A percentile compares a stretch with the other conserved stretches of the same genome.
Conservation (phyloP, 1,284 basidiomycete species). For the Apiotrichum akiyoshidainum region DNA sequence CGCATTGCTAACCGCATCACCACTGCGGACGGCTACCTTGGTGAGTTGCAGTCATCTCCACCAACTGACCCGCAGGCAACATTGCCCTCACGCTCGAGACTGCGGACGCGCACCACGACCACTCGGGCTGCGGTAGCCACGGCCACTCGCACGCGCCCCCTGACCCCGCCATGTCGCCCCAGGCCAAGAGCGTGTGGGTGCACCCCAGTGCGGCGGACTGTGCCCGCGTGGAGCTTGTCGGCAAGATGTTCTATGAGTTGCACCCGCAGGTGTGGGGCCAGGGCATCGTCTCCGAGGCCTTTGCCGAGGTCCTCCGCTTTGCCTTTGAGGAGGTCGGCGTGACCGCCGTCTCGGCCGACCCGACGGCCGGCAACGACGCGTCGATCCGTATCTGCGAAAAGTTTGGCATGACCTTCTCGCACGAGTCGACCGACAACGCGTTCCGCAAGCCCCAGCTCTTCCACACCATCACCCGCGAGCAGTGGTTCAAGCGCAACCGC, state of each 20-base stretch:
- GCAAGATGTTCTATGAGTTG: constrained; percentile 46
- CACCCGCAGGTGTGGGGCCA: constrained; percentile 49
- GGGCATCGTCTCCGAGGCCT: constrained; percentile 45
- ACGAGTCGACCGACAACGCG: constrained; percentile 25
- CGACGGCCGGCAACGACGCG: constrained; percentile 37
- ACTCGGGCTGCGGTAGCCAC: constrained; percentile 6
- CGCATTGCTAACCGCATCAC: constrained; percentile 32
- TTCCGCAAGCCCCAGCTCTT: constrained; percentile 38
- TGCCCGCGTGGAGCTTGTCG: constrained; percentile 22
- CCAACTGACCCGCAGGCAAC: constrained; percentile 32
- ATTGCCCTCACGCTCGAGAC: constrained; percentile 34
- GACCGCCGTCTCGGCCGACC: constrained; percentile 31
- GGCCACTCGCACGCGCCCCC: neutral
- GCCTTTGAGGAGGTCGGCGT: constrained; percentile 46
- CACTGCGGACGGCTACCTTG: constrained; percentile 40
- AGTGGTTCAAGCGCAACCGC: constrained; percentile 36
- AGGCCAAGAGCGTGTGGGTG: constrained; percentile 18
- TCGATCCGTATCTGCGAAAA: constrained; percentile 40
- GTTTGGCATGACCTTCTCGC: constrained; percentile 31
- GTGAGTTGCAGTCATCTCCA: no score
- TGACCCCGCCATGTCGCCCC: neutral
- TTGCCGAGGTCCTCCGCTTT: constrained; percentile 45
- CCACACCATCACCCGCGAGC: constrained; percentile 35
- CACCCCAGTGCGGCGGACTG: constrained; percentile 30
- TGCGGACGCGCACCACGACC: neutral